A percentile compares a stretch with the other conserved stretches of the same genome.
Conservation (phyloP, 1,284 basidiomycete genomes). For the Cryptococcus deneoformans region DNA sequence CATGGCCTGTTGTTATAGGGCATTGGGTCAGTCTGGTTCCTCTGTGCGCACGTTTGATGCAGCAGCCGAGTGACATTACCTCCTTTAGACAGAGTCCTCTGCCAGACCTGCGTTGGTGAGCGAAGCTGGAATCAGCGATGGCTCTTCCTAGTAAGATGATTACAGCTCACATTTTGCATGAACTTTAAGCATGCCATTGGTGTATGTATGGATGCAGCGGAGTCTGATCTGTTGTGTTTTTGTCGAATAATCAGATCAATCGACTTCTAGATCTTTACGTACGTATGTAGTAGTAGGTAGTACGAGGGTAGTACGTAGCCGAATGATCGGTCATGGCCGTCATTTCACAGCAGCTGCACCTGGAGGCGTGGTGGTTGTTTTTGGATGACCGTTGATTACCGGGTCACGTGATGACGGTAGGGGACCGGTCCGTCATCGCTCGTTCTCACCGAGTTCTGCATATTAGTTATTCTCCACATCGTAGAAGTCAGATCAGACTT, state of each 20-base stretch:
- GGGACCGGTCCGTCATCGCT: no score
- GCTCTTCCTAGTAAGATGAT: not conserved
- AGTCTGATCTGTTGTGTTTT: not conserved
- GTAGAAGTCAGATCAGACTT: no score
- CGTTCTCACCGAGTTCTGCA: no score
- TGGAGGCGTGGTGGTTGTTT: no score
- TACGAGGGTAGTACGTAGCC: no score
- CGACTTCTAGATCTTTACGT: not conserved
- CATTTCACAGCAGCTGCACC: no score
- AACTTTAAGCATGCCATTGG: slow-evolving; percentile 22
- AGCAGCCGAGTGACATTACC: slow-evolving; percentile 18
- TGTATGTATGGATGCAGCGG: not conserved
- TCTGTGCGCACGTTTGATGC: not conserved
- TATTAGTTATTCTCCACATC: no score
- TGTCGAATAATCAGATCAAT: not conserved
- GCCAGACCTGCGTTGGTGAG: slow-evolving; percentile 21
- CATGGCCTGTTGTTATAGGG: slow-evolving; percentile 19
- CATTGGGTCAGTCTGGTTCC: not conserved
- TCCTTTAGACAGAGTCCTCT: slow-evolving; percentile 34
- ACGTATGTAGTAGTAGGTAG: no score
- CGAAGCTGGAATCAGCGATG: not conserved
- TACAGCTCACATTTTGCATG: slow-evolving; percentile 20
- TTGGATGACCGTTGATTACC: no score
- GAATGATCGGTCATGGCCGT: no score
- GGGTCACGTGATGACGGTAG: no score